Conservation (phyloP, 2,329 filamentous ascomycete genomes). For the Intubia oerlemansii region DNA sequence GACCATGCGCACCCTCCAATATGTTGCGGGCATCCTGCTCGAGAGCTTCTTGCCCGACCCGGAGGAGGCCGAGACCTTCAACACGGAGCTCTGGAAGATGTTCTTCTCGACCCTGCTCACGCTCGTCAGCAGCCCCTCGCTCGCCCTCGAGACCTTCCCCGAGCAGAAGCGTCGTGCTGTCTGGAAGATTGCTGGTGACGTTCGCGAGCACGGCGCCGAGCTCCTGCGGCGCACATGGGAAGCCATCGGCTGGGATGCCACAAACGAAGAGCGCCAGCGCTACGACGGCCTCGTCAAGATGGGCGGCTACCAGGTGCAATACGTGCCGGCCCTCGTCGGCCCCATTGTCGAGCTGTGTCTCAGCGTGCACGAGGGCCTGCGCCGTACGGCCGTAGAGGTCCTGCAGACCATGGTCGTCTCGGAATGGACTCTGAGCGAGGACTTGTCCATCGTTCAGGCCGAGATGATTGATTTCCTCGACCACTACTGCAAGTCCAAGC, state of each 20-base stretch:
- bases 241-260: conserved; percentile 90
- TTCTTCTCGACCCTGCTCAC: conserved; percentile 82
- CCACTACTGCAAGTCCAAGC: conserved; percentile 56
- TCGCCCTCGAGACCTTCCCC: conserved; percentile 86
- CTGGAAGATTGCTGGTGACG: conserved; percentile 97
- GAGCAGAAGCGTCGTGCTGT: conserved; percentile 92
- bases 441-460: conserved; percentile 75
- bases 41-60: conserved; percentile 70
- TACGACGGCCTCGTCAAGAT: conserved; percentile 65
- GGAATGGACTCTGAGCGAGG: conserved; percentile 91
- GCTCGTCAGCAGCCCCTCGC: conserved; percentile 68
- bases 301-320: conserved; percentile 95
- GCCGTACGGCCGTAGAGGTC: conserved; percentile 78
- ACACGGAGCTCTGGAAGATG: conserved; percentile 80
- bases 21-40: conserved; percentile 59
- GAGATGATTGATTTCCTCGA: conserved; percentile 94
- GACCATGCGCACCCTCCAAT: conserved; percentile 67
- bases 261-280: conserved; percentile 50
- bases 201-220: conserved; percentile 76
- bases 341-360: conserved; percentile 87
- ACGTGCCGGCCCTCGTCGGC: conserved; percentile 77
- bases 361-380: conserved; percentile 80
- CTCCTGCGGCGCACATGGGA: conserved; percentile 77
- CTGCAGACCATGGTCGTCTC: conserved; percentile 96
- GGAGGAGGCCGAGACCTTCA: conserved; percentile 79